phyloP scores from a whole-genome alignment of 345 rosid genomes.

The Eucalyptus sp. region DNA sequence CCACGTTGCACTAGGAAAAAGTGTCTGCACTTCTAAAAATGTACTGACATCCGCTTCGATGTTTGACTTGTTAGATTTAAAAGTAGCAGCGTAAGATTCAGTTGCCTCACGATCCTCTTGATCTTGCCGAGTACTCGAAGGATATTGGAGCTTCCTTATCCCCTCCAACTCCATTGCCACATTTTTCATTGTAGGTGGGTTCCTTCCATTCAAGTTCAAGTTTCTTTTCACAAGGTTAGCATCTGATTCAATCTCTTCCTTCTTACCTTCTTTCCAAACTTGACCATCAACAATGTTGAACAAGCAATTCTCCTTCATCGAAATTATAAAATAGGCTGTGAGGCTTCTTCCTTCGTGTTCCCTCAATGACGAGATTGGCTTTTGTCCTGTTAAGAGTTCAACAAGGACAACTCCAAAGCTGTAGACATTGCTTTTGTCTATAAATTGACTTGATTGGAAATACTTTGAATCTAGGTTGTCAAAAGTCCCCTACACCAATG shows the following conservation, averaged over 20 bases:
- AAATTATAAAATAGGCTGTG: no score
- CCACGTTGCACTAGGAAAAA: neutral
- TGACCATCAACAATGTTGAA: neutral
- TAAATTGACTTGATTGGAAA: neutral
- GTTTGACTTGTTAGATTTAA: neutral
- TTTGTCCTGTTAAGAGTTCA: neutral
- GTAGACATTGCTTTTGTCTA: neutral
- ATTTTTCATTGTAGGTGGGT: neutral
- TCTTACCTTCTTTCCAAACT: neutral
- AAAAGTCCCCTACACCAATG: neutral
- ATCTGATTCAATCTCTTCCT: neutral
- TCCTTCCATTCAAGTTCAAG: neutral
- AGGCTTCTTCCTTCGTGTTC: no score
- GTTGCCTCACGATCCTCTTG: neutral
- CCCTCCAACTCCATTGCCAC: neutral
- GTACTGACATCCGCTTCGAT: accelerated
- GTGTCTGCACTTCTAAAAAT: neutral
- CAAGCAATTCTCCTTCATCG: no score
- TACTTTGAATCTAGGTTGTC: neutral
- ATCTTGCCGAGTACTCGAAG: neutral
- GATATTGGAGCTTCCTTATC: neutral
- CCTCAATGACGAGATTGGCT: no score
- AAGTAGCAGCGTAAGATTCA: no score
- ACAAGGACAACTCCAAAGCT: neutral
- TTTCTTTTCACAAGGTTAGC: neutral